phyloP scores from a whole-genome alignment of 306 rosid genomes.

The Rosa lucieae region DNA sequence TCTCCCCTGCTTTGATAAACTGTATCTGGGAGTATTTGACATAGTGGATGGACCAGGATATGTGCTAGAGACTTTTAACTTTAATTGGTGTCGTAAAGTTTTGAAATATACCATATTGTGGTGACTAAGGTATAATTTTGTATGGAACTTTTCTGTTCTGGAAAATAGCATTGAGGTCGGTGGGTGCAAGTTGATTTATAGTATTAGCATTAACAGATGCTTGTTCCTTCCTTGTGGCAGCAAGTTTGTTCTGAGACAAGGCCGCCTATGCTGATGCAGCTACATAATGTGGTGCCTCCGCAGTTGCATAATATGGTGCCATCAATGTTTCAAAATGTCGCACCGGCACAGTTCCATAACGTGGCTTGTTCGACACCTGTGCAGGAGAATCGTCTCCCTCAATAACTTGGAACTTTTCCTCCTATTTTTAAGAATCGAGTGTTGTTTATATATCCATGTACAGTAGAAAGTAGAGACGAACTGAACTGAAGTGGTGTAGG shows the following conservation, averaged over 20 bases:
- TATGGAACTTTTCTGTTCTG: neutral
- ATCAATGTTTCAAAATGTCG: slow-evolving; percentile 25
- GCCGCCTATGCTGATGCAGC: slow-evolving; percentile 3
- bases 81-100: neutral
- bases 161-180: neutral
- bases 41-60: neutral
- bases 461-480: neutral
- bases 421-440: neutral
- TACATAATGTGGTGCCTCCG: slow-evolving; percentile 11
- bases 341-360: slow-evolving; percentile 20
- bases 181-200: neutral
- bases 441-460: neutral
- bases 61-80: neutral
- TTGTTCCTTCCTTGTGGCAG: slow-evolving; percentile 18
- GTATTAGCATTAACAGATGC: neutral
- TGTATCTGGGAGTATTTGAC: neutral
- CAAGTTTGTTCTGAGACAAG: neutral
- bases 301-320: slow-evolving; percentile 26
- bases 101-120: neutral
- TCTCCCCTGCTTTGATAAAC: neutral
- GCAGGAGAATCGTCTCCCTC: slow-evolving; percentile 26
- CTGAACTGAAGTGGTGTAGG: neutral
- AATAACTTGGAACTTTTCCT: neutral
- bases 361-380: slow-evolving; percentile 1
- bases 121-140: neutral